Percentiles rank a stretch among this genome's conserved stretches.
Evolutionary conservation across 805 yeast genomes (phyloP).

Genomic region (Wickerhamomyces bisporus): DNA sequence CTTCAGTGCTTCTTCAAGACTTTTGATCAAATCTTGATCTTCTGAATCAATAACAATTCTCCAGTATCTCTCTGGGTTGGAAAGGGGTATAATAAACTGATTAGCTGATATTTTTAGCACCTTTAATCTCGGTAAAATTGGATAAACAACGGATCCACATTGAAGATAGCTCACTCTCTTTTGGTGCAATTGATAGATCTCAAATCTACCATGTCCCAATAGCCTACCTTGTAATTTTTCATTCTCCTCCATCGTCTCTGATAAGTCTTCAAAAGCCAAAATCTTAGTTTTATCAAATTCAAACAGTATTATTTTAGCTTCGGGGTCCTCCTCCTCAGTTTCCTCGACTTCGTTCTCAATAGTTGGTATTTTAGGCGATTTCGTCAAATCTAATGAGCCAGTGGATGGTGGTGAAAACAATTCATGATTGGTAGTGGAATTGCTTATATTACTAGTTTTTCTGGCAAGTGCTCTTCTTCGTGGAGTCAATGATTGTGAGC

Average conservation of each 20-base stretch:
- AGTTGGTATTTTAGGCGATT: constrained; percentile 1
- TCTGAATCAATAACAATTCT: constrained; percentile 33
- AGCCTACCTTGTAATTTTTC: constrained; percentile 34
- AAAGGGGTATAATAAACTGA: constrained; percentile 57
- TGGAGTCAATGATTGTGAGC: constrained; percentile 15
- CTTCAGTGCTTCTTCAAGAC: constrained; percentile 24
- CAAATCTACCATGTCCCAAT: constrained; percentile 57
- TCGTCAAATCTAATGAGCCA: constrained; percentile 1
- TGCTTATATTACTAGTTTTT: constrained; percentile 6
- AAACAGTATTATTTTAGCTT: constrained; percentile 17
- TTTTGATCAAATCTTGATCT: constrained; percentile 10
- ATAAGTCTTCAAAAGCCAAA: constrained; percentile 18
- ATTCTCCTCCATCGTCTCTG: constrained; percentile 6
- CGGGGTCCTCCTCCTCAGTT: constrained; percentile 6
- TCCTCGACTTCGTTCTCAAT: neutral
- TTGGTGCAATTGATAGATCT: constrained; percentile 53
- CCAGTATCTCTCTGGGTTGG: constrained; percentile 79
- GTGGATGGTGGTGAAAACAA: neutral
- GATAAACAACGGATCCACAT: constrained; percentile 66
- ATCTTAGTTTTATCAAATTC: constrained; percentile 18
- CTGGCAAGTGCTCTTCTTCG: constrained; percentile 19
- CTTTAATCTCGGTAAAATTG: constrained; percentile 61
- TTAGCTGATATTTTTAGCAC: constrained; percentile 44
- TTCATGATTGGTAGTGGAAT: neutral
- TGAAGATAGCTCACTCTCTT: constrained; percentile 55